These are phyloP conservation scores for Sclerotinia sclerotiorum DNA, from an alignment of 2,329 filamentous ascomycete species.

Conservation along the genomic window DNA sequence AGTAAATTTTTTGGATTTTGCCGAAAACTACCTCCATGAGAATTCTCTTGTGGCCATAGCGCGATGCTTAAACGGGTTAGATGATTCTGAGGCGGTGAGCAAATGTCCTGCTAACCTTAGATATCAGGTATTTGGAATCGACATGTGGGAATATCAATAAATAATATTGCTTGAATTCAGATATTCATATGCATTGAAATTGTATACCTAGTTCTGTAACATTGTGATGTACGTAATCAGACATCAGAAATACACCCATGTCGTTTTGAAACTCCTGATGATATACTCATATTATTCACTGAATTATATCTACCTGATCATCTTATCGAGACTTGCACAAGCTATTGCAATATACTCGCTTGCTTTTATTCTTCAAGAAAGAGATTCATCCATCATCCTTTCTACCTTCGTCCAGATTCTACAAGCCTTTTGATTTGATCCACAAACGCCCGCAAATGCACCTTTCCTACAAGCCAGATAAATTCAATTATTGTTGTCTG, in stretches of 20 bases:
- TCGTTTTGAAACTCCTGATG: neutral
- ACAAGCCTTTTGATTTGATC: slow-evolving; percentile 25
- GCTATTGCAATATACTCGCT: neutral
- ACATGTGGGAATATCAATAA: neutral
- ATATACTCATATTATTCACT: slow-evolving; percentile 19
- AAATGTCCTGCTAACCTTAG: neutral
- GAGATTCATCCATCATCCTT: slow-evolving; percentile 16
- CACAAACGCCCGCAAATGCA: slow-evolving; percentile 39
- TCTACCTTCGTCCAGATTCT: slow-evolving; percentile 16
- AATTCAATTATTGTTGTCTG: slow-evolving; percentile 35
- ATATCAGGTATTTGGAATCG: neutral
- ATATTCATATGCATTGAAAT: neutral
- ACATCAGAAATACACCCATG: neutral
- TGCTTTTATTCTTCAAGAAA: slow-evolving; percentile 9
- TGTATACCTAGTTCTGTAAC: neutral
- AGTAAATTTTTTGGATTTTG: slow-evolving; percentile 19
- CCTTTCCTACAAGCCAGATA: slow-evolving; percentile 28
- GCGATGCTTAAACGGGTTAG: neutral
- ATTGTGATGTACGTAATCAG: neutral
- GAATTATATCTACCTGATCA: slow-evolving; percentile 2
- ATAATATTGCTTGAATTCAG: too few species aligned
- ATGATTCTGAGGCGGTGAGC: neutral
- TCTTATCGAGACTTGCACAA: neutral
- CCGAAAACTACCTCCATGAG: slow-evolving; percentile 3
- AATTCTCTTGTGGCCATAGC: neutral